Conservation (phyloP, 345 rosid species). For the Physaria fendleri region DNA sequence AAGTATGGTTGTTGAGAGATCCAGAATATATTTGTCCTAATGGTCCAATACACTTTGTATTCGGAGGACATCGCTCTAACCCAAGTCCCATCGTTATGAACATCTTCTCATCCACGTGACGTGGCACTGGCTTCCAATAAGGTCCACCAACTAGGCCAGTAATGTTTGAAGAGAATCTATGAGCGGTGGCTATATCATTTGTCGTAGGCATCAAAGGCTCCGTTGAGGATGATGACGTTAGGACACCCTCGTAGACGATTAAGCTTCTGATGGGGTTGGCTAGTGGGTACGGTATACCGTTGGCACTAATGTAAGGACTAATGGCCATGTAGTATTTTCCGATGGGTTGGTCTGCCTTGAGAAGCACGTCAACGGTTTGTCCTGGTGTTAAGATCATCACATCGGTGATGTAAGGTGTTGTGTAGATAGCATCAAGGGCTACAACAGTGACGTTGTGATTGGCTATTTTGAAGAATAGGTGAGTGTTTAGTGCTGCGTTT, state of each 20-base stretch:
- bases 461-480: constrained; percentile 72
- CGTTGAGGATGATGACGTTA: constrained; percentile 8
- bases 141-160: constrained; percentile 42
- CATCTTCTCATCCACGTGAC: constrained; percentile 53
- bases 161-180: constrained; percentile 46
- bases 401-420: constrained; percentile 47
- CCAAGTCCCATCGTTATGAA: constrained; percentile 48
- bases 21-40: constrained; percentile 34
- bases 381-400: constrained; percentile 57
- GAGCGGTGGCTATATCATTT: constrained; percentile 46
- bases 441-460: constrained; percentile 63
- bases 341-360: constrained; percentile 40
- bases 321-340: constrained; percentile 70
- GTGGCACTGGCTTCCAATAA: constrained; percentile 59
- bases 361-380: constrained; percentile 58
- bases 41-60: constrained; percentile 33
- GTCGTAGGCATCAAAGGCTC: constrained; percentile 44
- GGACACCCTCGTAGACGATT: constrained; percentile 37
- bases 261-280: constrained; percentile 38
- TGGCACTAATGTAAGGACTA: constrained; percentile 40
- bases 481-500: constrained; percentile 75
- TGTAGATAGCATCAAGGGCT: constrained; percentile 58
- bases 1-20: constrained; percentile 64
- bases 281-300: constrained; percentile 4
- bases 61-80: constrained; percentile 33